Conservation (phyloP, 1,284 basidiomycete species). For the Cerrena zonata region DNA sequence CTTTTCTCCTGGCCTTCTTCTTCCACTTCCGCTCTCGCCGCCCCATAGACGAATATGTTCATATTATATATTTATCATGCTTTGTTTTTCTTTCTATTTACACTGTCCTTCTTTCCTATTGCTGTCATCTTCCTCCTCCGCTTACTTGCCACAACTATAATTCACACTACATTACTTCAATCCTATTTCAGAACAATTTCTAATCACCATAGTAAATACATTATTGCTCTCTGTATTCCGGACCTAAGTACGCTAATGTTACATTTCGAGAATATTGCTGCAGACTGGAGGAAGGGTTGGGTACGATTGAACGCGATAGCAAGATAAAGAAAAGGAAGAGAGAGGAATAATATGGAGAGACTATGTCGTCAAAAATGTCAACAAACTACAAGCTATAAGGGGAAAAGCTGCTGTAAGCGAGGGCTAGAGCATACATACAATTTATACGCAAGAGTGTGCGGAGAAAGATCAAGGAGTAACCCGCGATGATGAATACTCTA, state of each 20-base stretch:
- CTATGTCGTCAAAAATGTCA: background rate
- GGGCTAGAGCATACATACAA: slow-evolving; percentile 6
- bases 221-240: slow-evolving; percentile 10
- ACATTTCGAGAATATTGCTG: slow-evolving; percentile 31
- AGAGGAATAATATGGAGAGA: background rate
- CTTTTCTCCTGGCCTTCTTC: too few species aligned
- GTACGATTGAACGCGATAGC: slow-evolving; percentile 26
- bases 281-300: too few species aligned
- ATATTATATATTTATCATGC: too few species aligned
- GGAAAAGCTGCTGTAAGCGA: too few species aligned
- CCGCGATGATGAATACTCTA: slow-evolving; percentile 40
- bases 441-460: slow-evolving; percentile 2
- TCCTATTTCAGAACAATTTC: slow-evolving; percentile 1
- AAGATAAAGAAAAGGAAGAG: slow-evolving; percentile 16
- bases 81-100: background rate
- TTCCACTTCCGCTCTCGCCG: too few species aligned
- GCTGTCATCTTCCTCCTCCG: too few species aligned
- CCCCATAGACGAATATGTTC: too few species aligned
- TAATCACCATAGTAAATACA: slow-evolving; percentile 9
- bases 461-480: slow-evolving; percentile 12
- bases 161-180: background rate
- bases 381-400: too few species aligned
- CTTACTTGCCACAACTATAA: background rate
- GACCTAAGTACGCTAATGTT: slow-evolving; percentile 27
- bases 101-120: too few species aligned